A percentile compares a stretch with the other conserved stretches of the same genome.
phyloP scores from a whole-genome alignment of 2,329 filamentous ascomycete genomes.

The Aspergillus sclerotialis region DNA sequence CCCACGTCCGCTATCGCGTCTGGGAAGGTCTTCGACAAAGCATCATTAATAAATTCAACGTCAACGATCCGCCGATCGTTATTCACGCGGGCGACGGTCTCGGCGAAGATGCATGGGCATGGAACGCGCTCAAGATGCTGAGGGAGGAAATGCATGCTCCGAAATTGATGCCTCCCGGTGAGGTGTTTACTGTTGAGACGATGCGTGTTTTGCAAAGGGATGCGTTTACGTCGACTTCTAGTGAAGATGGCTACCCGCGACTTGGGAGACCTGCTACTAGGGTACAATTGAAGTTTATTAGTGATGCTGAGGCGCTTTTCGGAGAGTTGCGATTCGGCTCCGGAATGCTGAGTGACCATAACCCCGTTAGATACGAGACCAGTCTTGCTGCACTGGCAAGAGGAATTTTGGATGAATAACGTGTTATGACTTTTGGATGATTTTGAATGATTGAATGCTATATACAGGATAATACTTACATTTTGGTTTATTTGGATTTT shows the following conservation, averaged over 20 bases:
- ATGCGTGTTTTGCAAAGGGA: constrained; percentile 61
- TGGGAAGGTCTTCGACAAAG: constrained; percentile 60
- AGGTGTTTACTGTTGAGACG: constrained; percentile 67
- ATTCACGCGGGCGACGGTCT: constrained; percentile 42
- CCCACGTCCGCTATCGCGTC: constrained; percentile 59
- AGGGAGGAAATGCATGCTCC: constrained; percentile 61
- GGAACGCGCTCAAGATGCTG: constrained; percentile 58
- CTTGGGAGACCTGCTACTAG: constrained; percentile 61
- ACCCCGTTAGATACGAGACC: constrained; percentile 65
- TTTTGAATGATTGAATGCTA: not conserved
- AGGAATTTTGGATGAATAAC: constrained; percentile 37
- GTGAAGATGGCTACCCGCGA: constrained; percentile 35
- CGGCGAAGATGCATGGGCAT: constrained; percentile 63
- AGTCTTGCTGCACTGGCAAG: constrained; percentile 55
- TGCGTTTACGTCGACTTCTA: constrained; percentile 47
- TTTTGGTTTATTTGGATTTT: not conserved
- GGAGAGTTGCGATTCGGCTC: constrained; percentile 64
- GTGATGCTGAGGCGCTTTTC: constrained; percentile 64
- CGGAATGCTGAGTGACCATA: constrained; percentile 70
- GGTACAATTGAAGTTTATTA: constrained; percentile 63
- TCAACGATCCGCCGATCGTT: constrained; percentile 37
- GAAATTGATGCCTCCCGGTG: constrained; percentile 68
- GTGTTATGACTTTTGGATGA: constrained; percentile 4
- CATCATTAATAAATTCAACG: constrained; percentile 56
- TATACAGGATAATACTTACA: not conserved